Evolutionary conservation across 2,329 filamentous ascomycete genomes (phyloP).

Genomic region (Aspergillus clavatus): DNA sequence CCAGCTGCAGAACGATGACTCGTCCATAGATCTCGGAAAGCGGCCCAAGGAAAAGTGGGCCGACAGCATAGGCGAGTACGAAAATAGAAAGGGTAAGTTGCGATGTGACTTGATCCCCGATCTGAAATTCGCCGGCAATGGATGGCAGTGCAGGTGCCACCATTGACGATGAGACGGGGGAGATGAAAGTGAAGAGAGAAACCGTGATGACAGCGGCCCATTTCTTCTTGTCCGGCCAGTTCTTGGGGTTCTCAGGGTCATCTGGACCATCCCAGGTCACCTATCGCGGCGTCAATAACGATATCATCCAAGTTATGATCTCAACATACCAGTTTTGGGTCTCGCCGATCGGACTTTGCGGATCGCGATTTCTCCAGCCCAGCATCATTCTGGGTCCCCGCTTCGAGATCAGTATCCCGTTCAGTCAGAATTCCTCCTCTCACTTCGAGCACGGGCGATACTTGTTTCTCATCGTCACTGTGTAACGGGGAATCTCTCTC

Average conservation of each 20-base stretch:
- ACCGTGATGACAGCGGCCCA: slow-evolving; percentile 55
- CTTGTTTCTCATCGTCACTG: slow-evolving; percentile 10
- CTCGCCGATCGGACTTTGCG: slow-evolving; percentile 15
- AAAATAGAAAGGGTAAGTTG: slow-evolving; percentile 53
- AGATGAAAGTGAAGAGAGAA: slow-evolving; percentile 57
- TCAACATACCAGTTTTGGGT: slow-evolving; percentile 23
- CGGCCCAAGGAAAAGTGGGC: slow-evolving; percentile 49
- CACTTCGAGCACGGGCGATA: slow-evolving; percentile 19
- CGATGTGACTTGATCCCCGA: slow-evolving; percentile 42
- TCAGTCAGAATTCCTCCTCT: slow-evolving; percentile 23
- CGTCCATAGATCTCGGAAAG: slow-evolving; percentile 55
- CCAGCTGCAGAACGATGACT: slow-evolving; percentile 49
- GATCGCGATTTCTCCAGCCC: slow-evolving; percentile 23
- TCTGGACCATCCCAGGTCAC: slow-evolving; percentile 51
- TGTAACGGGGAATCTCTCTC: slow-evolving; percentile 2
- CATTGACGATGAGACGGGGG: slow-evolving; percentile 61
- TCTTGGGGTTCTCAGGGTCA: slow-evolving; percentile 45
- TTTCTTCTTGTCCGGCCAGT: slow-evolving; percentile 54
- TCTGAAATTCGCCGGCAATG: slow-evolving; percentile 53
- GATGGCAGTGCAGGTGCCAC: slow-evolving; percentile 48
- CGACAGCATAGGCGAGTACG: slow-evolving; percentile 51
- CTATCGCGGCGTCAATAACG: slow-evolving; percentile 17
- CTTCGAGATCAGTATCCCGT: slow-evolving; percentile 25
- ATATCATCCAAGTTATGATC: not conserved
- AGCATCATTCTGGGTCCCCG: slow-evolving; percentile 4